Evolutionary conservation across 108 stramenopile species (phyloP).

Genomic region (Discostella pseudostelligera): DNA sequence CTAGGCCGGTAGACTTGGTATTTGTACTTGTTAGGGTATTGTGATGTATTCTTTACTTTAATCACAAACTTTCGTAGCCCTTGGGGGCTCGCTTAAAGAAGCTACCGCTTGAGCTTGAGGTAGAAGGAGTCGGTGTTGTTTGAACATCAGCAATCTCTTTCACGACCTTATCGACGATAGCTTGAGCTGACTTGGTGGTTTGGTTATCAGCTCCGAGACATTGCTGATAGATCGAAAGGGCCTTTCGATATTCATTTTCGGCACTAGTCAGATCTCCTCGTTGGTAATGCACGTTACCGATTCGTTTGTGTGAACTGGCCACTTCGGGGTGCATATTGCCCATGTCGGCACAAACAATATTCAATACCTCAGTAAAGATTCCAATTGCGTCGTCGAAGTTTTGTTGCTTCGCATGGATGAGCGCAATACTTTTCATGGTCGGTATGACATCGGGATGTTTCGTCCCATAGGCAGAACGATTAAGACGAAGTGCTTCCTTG

Average conservation of each 20-base stretch:
- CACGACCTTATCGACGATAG: conserved; percentile 24
- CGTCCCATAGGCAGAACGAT: conserved; percentile 74
- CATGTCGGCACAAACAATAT: conserved; percentile 66
- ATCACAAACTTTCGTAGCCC: conserved; percentile 26
- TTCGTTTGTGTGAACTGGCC: conserved; percentile 72
- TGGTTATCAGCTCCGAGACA: conserved; percentile 65
- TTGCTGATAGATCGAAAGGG: conserved; percentile 65
- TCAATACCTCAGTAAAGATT: conserved; percentile 70
- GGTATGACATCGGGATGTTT: conserved; percentile 84
- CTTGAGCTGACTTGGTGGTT: conserved; percentile 22
- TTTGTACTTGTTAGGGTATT: no score
- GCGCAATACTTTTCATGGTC: conserved; percentile 79
- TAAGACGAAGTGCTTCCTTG: conserved; percentile 72
- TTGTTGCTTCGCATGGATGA: conserved; percentile 71
- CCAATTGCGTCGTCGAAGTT: conserved; percentile 68
- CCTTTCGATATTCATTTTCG: conserved; percentile 72
- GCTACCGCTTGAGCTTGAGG: not conserved
- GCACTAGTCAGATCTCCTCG: conserved; percentile 72
- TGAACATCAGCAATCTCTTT: conserved; percentile 20
- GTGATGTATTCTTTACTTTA: not conserved
- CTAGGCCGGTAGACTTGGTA: no score
- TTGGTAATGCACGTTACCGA: conserved; percentile 87
- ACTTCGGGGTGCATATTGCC: conserved; percentile 75
- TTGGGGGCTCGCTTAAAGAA: conserved; percentile 28
- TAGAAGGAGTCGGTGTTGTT: conserved; percentile 1